These are phyloP conservation scores for Lunularia cruciata DNA, from an alignment of 225 moss, liverwort and hornwort genomes.

Conservation along the genomic window DNA sequence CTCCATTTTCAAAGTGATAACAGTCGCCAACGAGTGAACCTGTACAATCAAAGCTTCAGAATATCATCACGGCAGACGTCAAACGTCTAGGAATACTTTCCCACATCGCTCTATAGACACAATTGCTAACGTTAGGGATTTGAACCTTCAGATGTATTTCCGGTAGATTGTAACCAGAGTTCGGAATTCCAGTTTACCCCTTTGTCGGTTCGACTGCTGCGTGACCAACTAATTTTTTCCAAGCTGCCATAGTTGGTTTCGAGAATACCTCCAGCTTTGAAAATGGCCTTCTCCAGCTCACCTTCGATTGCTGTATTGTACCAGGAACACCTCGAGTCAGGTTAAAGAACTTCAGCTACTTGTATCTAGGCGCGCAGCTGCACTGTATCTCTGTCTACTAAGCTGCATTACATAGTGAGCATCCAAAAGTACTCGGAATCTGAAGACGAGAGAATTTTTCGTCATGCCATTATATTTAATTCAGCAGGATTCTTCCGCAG, in stretches of 20 bases:
- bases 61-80: slow-evolving; percentile 1
- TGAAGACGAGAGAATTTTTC: too few relatives aligned
- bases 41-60: slow-evolving; percentile 31
- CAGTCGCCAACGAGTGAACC: slow-evolving; percentile 94
- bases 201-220: slow-evolving; percentile 96
- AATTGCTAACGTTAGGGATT: too few relatives aligned
- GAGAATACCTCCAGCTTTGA: slow-evolving; percentile 82
- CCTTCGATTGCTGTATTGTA: slow-evolving; percentile 72
- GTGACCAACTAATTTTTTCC: slow-evolving; percentile 77
- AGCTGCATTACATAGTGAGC: too few relatives aligned
- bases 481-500: too few relatives aligned
- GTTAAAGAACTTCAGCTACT: too few relatives aligned
- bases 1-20: slow-evolving; percentile 97
- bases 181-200: slow-evolving; percentile 50
- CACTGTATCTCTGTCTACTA: too few relatives aligned
- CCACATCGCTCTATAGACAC: background rate
- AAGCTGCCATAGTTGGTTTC: slow-evolving; percentile 82
- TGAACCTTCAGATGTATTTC: too few relatives aligned
- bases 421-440: too few relatives aligned
- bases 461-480: too few relatives aligned
- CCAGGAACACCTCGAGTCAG: background rate
- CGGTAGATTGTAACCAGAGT: background rate
- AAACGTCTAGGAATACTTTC: background rate
- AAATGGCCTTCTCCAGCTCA: slow-evolving; percentile 81
- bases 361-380: too few relatives aligned